Evolutionary conservation across 2,329 filamentous ascomycete genomes (phyloP), one percentile per base, ranked within the genome.

Genomic region (Rutstroemia sp.): DNA sequence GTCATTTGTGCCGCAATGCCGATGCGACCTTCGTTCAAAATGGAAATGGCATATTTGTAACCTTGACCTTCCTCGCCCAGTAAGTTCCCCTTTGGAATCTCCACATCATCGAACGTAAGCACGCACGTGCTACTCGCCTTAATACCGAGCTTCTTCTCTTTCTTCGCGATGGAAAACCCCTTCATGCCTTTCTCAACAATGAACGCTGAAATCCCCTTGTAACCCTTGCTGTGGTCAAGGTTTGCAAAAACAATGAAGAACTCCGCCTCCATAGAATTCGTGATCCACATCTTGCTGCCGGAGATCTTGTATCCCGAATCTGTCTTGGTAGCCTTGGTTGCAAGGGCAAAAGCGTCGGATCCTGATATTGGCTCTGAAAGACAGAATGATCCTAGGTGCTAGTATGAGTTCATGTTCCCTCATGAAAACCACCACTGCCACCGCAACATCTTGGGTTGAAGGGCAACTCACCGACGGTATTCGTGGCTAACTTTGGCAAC

Each of bases 221-320:
- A 96, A 53, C 91, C 92, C 76, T 92, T 91, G 75, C 83, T 86
- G 0, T 87, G 92, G 70, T 96, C 87, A 41, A 99, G 78, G 75
- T 96, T 99, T 69, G 94, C 94, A 70, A 99, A 99, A 58, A 99
- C 94, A 69, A 99, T 92, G 77, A 96, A 99, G 77, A 97, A 87
- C 59, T 85, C 85, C 19, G 94, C 88, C 75, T 99, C 94, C 77
- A 92, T 86, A 51, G 88, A 87, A 79, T 99, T 99, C 62, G 94
- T 99, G 74, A 99, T 99, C 94, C 94, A 99, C 94, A 99, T 99
- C 82, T 99, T 99, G 73, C 83, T 85, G 50, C 94, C 94, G 59
- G 83, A 88, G 73, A 99, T 88, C 74, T 80, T 86, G 77, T 92
- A 99, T 37, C 92, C 91, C 62, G 85, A 81, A 21, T 83, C 79